Evolutionary conservation across 495 filamentous ascomycete genomes (phyloP).

Genomic region (Tuber melanosporum): DNA sequence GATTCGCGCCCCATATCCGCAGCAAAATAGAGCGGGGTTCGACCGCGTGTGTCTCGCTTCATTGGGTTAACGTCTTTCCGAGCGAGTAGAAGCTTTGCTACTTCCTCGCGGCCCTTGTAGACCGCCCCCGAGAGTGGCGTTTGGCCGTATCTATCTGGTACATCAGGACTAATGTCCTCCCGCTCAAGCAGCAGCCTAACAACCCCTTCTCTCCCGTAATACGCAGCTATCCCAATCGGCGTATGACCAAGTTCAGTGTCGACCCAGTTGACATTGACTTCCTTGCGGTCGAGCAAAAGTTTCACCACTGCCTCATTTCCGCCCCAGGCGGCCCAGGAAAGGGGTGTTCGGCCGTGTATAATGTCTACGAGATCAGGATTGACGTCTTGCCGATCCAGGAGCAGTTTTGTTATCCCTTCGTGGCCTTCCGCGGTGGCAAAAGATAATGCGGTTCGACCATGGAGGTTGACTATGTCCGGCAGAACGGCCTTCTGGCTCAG

Average conservation of each 20-base stretch:
- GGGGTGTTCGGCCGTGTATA: conserved; percentile 12
- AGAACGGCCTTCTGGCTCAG: conserved; percentile 26
- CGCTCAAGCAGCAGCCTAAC: conserved; percentile 18
- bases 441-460: conserved; percentile 43
- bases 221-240: conserved; percentile 25
- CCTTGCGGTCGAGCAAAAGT: conserved; percentile 16
- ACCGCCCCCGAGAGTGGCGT: conserved; percentile 2
- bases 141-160: background rate
- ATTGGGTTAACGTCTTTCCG: background rate
- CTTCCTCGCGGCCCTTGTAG: background rate
- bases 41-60: background rate
- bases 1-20: background rate
- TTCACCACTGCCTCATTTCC: conserved; percentile 17
- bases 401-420: conserved; percentile 39
- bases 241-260: conserved; percentile 20
- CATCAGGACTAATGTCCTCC: background rate
- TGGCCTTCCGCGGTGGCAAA: conserved; percentile 44
- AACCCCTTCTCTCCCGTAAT: conserved; percentile 22
- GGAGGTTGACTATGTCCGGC: conserved; percentile 19
- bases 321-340: conserved; percentile 28
- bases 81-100: background rate
- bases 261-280: conserved; percentile 22
- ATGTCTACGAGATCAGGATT: conserved; percentile 15
- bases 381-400: conserved; percentile 15
- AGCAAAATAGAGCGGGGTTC: conserved; percentile 1